Evolutionary conservation across 2,329 filamentous ascomycete genomes (phyloP), one percentile per base, ranked within the genome.

Genomic region (Aspergillus uvarum): DNA sequence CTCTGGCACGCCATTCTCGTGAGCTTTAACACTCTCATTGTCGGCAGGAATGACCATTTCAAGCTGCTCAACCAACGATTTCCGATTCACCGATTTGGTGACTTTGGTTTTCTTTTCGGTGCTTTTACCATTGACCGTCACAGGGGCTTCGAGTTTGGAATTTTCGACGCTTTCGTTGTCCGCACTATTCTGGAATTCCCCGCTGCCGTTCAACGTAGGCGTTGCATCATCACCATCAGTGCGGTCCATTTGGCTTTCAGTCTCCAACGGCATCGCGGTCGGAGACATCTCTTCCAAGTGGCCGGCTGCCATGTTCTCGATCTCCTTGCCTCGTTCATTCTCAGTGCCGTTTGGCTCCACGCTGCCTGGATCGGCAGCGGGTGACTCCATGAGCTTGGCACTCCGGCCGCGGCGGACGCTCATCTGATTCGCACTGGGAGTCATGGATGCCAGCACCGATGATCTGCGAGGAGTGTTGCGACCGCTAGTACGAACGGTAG

Each of bases 401-500:
- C 76, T 77, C 6, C 77, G 72, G 8, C 75, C 74, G 32, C 76
- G 74, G 52, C 76, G 69, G 21, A 71, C 66, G 57, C 67, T 69
- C 11, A 66, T 62, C 7, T 65, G 64, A 49, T 68, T 70, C 11
- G 63, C 63, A 0, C 70, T 70, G 8, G 75, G 74, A 0, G 74
- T 76, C 38, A 66, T 63, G 8, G 65, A 61, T 26, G 69, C 61
- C 16, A 76, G 64, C 47, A 63, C 68, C 5, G 71, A 70, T 7
- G 68, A 62, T 61, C 73, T 68, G 19, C 73, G 72, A 19, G 77
- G 77, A 2, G 76, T 77, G 52, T 68, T 72, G 53, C 75, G 76
- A 47, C 74, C 72, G 59, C 68, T 73, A 2, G 71, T 73, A 24
- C 74, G 71, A 50, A 69, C 60, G 6, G 71, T 68, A 6, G 70